phyloP scores from a whole-genome alignment of 2,329 filamentous ascomycete genomes.

The Pseudomassariella vexata region DNA sequence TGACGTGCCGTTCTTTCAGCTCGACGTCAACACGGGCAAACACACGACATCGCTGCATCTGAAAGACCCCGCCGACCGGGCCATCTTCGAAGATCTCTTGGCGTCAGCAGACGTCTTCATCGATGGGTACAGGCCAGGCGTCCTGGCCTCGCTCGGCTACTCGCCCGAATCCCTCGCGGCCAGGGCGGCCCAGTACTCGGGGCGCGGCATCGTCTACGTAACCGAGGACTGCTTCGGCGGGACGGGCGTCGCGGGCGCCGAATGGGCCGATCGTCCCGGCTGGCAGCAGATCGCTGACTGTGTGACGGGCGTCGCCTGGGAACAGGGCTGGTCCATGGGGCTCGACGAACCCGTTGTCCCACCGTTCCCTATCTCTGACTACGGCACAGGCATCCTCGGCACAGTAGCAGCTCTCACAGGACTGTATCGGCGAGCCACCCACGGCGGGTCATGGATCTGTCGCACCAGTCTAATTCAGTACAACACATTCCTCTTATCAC shows the following conservation, averaged over 20 bases:
- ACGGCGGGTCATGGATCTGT: slow-evolving; percentile 27
- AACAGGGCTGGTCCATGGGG: slow-evolving; percentile 31
- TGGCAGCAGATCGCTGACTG: slow-evolving; percentile 49
- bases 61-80: slow-evolving; percentile 45
- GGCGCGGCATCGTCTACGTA: slow-evolving; percentile 61
- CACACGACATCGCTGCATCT: slow-evolving; percentile 60
- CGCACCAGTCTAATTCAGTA: slow-evolving; percentile 29
- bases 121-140: slow-evolving; percentile 65
- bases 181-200: slow-evolving; percentile 45
- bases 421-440: slow-evolving; percentile 24
- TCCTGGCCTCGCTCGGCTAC: slow-evolving; percentile 58
- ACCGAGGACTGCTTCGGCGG: slow-evolving; percentile 69
- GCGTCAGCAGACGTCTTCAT: slow-evolving; percentile 59
- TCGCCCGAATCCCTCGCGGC: slow-evolving; percentile 47
- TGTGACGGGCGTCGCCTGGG: slow-evolving; percentile 28
- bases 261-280: slow-evolving; percentile 59
- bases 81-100: slow-evolving; percentile 52
- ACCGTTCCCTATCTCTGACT: slow-evolving; percentile 55
- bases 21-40: slow-evolving; percentile 69
- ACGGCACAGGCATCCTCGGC: slow-evolving; percentile 28
- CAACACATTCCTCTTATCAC: slow-evolving; percentile 27
- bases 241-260: slow-evolving; percentile 34
- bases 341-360: slow-evolving; percentile 57
- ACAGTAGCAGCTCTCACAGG: slow-evolving; percentile 26
- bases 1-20: slow-evolving; percentile 67